Conservation (phyloP, 2,329 filamentous ascomycete species). For the Colletotrichum incanum region DNA sequence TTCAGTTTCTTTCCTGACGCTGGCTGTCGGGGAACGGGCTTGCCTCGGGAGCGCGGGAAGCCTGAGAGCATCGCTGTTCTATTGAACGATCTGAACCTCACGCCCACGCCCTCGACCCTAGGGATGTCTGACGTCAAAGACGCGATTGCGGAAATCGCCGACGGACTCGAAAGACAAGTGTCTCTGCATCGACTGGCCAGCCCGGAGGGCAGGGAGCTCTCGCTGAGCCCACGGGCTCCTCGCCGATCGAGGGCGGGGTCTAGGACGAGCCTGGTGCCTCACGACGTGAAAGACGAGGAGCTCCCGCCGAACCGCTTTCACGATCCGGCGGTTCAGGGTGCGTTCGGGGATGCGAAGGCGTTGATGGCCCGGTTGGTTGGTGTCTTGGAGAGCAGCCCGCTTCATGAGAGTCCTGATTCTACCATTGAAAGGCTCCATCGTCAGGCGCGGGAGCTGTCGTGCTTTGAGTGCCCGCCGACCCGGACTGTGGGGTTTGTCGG, state of each 20-base stretch:
- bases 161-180: background rate
- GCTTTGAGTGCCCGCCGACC: constrained; percentile 56
- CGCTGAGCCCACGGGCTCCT: background rate
- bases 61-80: background rate
- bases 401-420: constrained; percentile 57
- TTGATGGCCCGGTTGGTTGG: constrained; percentile 50
- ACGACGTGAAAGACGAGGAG: constrained; percentile 51
- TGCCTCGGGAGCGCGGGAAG: background rate
- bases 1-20: background rate
- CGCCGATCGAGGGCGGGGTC: constrained; percentile 18
- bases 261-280: background rate
- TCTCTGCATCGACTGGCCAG: background rate
- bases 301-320: constrained; percentile 55
- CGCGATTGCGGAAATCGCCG: constrained; percentile 4
- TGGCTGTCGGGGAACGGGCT: background rate
- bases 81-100: background rate
- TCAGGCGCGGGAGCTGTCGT: constrained; percentile 52
- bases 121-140: background rate
- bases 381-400: constrained; percentile 53
- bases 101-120: background rate
- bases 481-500: constrained; percentile 64
- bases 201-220: background rate
- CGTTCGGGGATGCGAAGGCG: constrained; percentile 52
- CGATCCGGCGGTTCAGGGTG: constrained; percentile 53
- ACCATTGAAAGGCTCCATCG: constrained; percentile 54